Evolutionary conservation across 163 green algal species (phyloP), one percentile per base, ranked within the genome.

Genomic region (Chlamydomonas reinhardtii): DNA sequence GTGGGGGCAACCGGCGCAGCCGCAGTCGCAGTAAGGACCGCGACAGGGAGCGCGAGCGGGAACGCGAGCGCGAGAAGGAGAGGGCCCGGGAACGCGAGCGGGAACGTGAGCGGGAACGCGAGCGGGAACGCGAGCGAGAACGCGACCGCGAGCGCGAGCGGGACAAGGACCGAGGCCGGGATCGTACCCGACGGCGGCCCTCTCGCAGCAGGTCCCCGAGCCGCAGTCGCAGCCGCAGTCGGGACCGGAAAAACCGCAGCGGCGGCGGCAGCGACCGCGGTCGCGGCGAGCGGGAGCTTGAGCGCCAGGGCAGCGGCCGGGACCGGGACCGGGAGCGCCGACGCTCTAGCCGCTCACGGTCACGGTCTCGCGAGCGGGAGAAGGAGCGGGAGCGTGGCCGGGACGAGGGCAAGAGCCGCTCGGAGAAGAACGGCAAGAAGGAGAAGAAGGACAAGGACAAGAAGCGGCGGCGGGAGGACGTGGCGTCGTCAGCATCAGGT

Each of bases 381-480:
- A 34, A 35, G 37, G 59, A 73, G 35, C 34, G 56, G 75, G 76
- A 64, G 3, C 14, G 35, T 34, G 76, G n/a, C n/a, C 52, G 52
- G 54, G 74, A 73, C 11, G 73, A 74, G 76, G 61, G 0, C 32
- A 72, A 61, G 74, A 22, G 71, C 3, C 56, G 59, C 22, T 35
- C 29, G 2, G 24, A 48, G 22, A 65, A 43, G 76, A 43, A 66
- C 27, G n/a, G 6, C 17, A 22, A 62, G 22, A 62, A 62, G 71
- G 37, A 76, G 35, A 19, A 61, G 71, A 71, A 71, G 76, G 76
- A 62, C 34, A 73, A 62, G 34, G 35, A 83, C 5, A 71, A 71
- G 64, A 83, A 83, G 76, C 76, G 76, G 16, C 52, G 74, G 22
- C 61, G 76, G 14, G 75, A 61, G 12, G 24, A 27, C 48, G 64